These are phyloP conservation scores for Sungouiella blattae DNA, from an alignment of 805 yeast species.

Conservation along the genomic window DNA sequence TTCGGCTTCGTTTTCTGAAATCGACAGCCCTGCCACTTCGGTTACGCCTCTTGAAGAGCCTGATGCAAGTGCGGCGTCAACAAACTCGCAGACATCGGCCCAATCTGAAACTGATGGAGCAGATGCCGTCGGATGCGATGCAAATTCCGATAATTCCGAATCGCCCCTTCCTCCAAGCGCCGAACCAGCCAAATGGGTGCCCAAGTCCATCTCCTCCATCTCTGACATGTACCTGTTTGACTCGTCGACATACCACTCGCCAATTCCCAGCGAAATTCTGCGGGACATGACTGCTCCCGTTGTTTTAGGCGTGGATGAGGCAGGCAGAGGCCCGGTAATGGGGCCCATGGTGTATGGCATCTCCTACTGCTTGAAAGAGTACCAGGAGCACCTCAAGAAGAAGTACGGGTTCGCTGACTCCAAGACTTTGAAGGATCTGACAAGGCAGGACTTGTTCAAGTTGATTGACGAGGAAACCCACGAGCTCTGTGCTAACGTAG, in stretches of 20 bases:
- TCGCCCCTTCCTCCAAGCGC: neutral
- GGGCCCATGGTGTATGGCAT: conserved; percentile 98
- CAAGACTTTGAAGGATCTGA: conserved; percentile 72
- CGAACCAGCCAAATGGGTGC: conserved; percentile 24
- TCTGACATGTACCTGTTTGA: conserved; percentile 24
- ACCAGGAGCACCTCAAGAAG: conserved; percentile 43
- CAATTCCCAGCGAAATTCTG: conserved; percentile 41
- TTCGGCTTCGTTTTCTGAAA: too few species aligned
- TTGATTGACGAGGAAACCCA: conserved; percentile 46
- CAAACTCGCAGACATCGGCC: too few species aligned
- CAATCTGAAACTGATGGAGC: too few species aligned
- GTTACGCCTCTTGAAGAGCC: too few species aligned
- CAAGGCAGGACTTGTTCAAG: conserved; percentile 59
- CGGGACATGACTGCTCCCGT: conserved; percentile 36
- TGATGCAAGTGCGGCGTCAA: too few species aligned
- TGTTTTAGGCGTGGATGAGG: conserved; percentile 92
- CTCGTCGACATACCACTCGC: conserved; percentile 49
- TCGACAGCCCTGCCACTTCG: too few species aligned
- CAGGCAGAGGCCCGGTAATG: conserved; percentile 96
- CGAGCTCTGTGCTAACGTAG: conserved; percentile 56
- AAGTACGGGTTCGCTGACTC: conserved; percentile 90
- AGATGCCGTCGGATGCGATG: too few species aligned
- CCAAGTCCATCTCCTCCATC: conserved; percentile 30
- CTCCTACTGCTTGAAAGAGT: conserved; percentile 65
- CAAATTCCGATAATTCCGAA: too few species aligned